phyloP scores from a whole-genome alignment of 148 eudicot species.

The Oxyria digyna region DNA sequence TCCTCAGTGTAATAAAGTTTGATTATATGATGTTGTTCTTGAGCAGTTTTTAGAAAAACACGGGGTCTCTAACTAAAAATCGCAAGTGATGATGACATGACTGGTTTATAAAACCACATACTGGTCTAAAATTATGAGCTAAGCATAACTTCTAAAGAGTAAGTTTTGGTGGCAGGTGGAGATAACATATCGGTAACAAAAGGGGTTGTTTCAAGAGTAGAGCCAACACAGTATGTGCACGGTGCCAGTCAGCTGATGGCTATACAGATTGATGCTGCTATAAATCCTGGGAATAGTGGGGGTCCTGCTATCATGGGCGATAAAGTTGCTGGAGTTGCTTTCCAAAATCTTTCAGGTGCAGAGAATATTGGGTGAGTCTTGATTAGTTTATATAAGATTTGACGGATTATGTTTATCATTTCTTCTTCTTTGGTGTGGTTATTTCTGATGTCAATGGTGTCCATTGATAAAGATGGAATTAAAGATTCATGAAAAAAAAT shows the following conservation, averaged over 20 bases:
- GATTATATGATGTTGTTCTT: not conserved
- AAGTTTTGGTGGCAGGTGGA: constrained; percentile 36
- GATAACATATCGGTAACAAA: constrained; percentile 92
- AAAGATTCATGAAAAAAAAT: not conserved
- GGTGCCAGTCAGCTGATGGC: constrained; percentile 88
- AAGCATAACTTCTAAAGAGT: not conserved
- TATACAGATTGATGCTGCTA: constrained; percentile 98
- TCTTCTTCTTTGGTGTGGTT: not conserved
- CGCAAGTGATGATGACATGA: not conserved
- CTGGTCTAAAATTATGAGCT: not conserved
- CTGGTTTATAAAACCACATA: not conserved
- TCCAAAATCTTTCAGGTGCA: constrained; percentile 95
- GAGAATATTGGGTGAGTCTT: constrained; percentile 90
- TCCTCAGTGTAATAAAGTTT: not conserved
- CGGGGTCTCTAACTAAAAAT: not conserved
- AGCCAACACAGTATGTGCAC: constrained; percentile 89
- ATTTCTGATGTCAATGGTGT: not conserved
- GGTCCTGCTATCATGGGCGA: constrained; percentile 98
- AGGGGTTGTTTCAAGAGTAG: constrained; percentile 97
- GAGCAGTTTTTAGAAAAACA: not conserved
- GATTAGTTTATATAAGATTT: not conserved
- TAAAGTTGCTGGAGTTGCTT: constrained; percentile 97
- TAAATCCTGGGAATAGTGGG: constrained; percentile 97
- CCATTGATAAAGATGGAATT: not conserved
- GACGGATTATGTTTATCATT: not conserved